Percentiles rank a stretch among this genome's conserved stretches.
phyloP scores from a whole-genome alignment of 306 rosid species.

The Cajanus cajan region DNA sequence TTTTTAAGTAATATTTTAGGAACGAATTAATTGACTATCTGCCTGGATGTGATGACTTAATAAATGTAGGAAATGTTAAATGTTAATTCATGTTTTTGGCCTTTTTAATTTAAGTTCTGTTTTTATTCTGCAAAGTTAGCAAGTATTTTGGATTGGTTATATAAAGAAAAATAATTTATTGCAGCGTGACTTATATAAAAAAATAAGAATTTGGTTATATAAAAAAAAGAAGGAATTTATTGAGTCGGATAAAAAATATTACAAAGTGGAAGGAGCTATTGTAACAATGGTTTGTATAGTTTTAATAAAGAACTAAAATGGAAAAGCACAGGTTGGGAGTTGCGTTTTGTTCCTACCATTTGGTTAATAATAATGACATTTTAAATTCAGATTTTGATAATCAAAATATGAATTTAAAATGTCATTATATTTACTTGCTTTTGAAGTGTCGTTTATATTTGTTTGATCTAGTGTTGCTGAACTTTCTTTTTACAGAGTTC shows the following conservation, averaged over 20 bases:
- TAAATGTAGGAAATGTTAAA: constrained; percentile 4
- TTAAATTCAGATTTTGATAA: no score
- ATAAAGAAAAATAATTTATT: neutral
- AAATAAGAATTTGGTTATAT: no score
- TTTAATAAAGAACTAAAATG: neutral
- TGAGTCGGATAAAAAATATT: neutral
- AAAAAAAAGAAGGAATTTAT: neutral
- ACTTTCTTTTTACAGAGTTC: neutral
- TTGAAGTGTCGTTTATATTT: neutral
- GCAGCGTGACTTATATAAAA: no score
- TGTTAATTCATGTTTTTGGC: neutral
- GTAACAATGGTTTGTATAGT: neutral
- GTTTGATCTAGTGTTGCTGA: constrained; percentile 12
- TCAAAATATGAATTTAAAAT: no score
- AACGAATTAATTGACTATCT: neutral
- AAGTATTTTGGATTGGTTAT: neutral
- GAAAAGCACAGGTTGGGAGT: neutral
- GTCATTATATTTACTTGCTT: neutral
- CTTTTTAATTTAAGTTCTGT: neutral
- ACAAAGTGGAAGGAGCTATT: neutral
- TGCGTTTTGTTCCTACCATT: neutral
- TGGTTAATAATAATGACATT: neutral
- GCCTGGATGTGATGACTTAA: constrained; percentile 10
- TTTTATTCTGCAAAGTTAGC: constrained; percentile 11
- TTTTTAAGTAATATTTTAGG: neutral